Base-by-base conservation (phyloP, 176 grass and related monocot species). In the Oryza nivara region DNA sequence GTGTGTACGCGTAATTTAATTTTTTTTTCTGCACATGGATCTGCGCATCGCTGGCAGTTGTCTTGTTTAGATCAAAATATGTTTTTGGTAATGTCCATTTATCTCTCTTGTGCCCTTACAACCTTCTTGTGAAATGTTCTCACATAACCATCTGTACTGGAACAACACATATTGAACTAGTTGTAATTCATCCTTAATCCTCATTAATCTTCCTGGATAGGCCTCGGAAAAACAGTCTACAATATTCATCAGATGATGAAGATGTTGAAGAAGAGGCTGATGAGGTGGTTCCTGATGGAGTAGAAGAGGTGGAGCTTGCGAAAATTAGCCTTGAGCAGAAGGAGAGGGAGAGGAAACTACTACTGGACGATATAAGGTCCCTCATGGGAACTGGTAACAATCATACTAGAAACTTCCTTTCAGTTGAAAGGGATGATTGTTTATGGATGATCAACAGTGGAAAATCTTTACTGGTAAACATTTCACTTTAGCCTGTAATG, bases 251-350 rank as follows among this genome's bases (percentile, higher is more conserved):
- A 38, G 96, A 99, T 66, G 96, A 99, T 40, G 96, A 99, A 90
- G 96, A 99, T 91, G 63, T 96, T 68, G 96, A 96, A 88, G 96
- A 99, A 88, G 96, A 99, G 84, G 91, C 96, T 78, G 93, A 99
- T 49, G 93, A 99, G 91, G 93, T 99, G 75, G 96, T 99, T 36
- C 96, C 96, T 70, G 96, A 96, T 96, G 96, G 96, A 83, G 96
- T 99, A 40, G 93, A 99, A 91, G 96, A 99, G 88, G 96, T 99
- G 68, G 96, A 99, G 61, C 93, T 99, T 82, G 96, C 96, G 65
- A 99, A 90, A 86, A 92, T 99, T 85, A 92, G 86, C 72, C 91
- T 99, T 0, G 96, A 99, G 88, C 66, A 90, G 74, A 90, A 14
- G 73, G 96, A 94, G 85, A 92, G 96, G 80, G 93, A 99, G 78